Conservation (phyloP, 257 asterid species). For the Petunia axillaris region DNA sequence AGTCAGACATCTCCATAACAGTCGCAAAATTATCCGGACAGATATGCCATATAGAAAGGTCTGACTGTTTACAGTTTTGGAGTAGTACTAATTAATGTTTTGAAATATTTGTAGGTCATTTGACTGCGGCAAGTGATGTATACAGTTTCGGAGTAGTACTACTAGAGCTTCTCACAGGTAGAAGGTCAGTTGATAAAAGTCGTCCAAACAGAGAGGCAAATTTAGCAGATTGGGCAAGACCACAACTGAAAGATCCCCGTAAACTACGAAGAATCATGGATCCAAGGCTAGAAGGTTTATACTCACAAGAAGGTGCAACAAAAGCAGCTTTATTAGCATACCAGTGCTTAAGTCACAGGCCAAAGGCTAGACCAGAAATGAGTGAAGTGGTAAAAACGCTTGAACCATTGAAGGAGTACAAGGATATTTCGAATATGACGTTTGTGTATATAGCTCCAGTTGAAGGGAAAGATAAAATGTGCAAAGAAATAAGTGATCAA, state of each 20-base stretch:
- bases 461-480: constrained; percentile 41
- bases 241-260: constrained; percentile 24
- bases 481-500: constrained; percentile 11
- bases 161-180: constrained; percentile 33
- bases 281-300: constrained; percentile 36
- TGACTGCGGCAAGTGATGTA: constrained; percentile 34
- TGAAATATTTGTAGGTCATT: constrained; percentile 28
- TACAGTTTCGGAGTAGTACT: constrained; percentile 39
- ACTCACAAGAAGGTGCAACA: constrained; percentile 37
- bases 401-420: constrained; percentile 37
- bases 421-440: constrained; percentile 31
- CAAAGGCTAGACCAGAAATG: constrained; percentile 42
- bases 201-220: constrained; percentile 33
- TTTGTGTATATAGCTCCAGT: constrained; percentile 35
- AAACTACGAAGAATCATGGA: constrained; percentile 34
- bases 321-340: constrained; percentile 44
- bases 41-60: no score
- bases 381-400: constrained; percentile 36
- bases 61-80: no score
- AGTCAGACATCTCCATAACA: no score
- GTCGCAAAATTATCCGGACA: no score
- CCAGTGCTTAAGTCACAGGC: constrained; percentile 41
- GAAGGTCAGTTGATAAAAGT: constrained; percentile 31
- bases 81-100: background rate
- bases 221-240: constrained; percentile 37